Evolutionary conservation across 2,329 filamentous ascomycete genomes (phyloP).

Genomic region (Dryadomyces quercus-mongolicae): DNA sequence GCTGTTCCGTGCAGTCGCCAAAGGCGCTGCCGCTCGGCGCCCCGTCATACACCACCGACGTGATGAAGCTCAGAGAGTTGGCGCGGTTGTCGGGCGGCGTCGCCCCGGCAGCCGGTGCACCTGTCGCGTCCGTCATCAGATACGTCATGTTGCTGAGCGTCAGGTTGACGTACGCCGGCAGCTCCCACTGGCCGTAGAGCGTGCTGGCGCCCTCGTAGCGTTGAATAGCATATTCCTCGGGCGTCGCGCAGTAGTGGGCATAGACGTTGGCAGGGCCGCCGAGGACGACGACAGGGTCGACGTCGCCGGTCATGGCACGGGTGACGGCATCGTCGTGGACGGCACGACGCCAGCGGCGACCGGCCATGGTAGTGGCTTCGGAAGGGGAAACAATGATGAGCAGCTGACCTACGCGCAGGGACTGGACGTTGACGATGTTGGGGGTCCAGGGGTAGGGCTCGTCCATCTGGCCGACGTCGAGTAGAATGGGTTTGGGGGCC

Average conservation of each 20-base stretch:
- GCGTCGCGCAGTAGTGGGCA: conserved; percentile 68
- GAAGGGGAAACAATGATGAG: conserved; percentile 77
- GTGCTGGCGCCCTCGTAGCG: conserved; percentile 94
- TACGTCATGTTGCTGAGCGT: conserved; percentile 61
- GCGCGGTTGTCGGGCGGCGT: conserved; percentile 68
- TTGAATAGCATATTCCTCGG: conserved; percentile 56
- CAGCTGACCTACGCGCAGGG: conserved; percentile 71
- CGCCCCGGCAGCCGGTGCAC: conserved; percentile 38
- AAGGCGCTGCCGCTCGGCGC: conserved; percentile 54
- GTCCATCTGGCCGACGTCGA: conserved; percentile 70
- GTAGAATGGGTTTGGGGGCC: conserved; percentile 66
- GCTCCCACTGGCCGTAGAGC: conserved; percentile 69
- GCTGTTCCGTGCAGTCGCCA: conserved; percentile 46
- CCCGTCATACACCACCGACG: conserved; percentile 63
- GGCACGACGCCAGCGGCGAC: conserved; percentile 70
- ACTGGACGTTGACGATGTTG: conserved; percentile 80
- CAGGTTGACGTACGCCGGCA: conserved; percentile 79
- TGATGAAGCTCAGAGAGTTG: conserved; percentile 67
- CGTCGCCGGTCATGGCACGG: conserved; percentile 23
- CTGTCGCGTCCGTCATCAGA: conserved; percentile 38
- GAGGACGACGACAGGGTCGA: conserved; percentile 63
- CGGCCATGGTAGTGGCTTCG: conserved; percentile 86
- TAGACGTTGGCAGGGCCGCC: conserved; percentile 88
- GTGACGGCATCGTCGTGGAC: conserved; percentile 38
- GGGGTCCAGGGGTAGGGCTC: conserved; percentile 74